Evolutionary conservation across 495 filamentous ascomycete species (phyloP).

Genomic region (Rostrohypoxylon terebratum): DNA sequence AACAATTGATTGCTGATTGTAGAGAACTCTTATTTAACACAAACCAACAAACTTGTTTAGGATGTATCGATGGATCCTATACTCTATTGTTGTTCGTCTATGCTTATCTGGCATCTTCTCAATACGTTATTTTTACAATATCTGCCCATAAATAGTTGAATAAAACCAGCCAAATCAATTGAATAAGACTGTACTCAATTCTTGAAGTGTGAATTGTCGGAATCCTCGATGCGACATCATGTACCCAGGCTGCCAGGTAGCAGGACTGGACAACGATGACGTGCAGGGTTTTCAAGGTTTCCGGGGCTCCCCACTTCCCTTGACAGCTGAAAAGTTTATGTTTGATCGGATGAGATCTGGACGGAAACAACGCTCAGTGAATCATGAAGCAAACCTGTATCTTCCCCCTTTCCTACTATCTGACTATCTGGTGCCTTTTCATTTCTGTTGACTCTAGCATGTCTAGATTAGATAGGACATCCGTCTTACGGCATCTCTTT

Average conservation of each 20-base stretch:
- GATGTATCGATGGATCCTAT: too few species aligned
- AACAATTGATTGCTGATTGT: neutral
- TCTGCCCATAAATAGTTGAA: constrained; percentile 4
- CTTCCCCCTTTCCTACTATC: neutral
- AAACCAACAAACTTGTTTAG: too few species aligned
- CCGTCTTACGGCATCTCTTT: neutral
- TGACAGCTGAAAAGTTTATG: constrained; percentile 9
- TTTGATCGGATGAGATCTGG: constrained; percentile 26
- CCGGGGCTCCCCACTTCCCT: constrained; percentile 17
- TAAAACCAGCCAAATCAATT: constrained; percentile 22
- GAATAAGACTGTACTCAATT: constrained; percentile 34
- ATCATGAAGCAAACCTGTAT: neutral
- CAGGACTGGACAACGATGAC: constrained; percentile 23
- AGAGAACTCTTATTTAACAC: too few species aligned
- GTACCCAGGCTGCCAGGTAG: neutral
- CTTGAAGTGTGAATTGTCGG: neutral
- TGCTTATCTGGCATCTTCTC: too few species aligned
- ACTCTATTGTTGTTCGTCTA: too few species aligned
- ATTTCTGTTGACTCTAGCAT: neutral
- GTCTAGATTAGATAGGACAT: neutral
- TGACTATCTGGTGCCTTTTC: neutral
- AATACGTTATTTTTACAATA: too few species aligned
- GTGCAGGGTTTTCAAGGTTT: constrained; percentile 21
- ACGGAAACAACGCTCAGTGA: neutral
- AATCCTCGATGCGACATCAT: constrained; percentile 20